Evolutionary conservation across 495 filamentous ascomycete species (phyloP).

Genomic region (Terfezia boudieri): DNA sequence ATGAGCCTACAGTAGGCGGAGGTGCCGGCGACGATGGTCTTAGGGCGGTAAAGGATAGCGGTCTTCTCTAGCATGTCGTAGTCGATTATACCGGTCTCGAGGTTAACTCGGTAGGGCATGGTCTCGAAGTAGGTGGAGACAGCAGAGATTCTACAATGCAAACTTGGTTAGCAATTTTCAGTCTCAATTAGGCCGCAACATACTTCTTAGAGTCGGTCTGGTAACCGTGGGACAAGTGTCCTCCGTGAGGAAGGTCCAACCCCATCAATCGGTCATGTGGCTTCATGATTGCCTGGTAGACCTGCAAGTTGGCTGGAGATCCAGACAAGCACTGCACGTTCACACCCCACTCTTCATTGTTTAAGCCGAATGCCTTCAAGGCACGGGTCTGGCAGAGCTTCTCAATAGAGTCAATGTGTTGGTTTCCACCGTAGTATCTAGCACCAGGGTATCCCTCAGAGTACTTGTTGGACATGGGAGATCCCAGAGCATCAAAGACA

Average conservation of each 20-base stretch:
- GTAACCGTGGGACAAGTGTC: constrained; percentile 95
- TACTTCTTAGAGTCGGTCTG: constrained; percentile 82
- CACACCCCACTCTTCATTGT: constrained; percentile 85
- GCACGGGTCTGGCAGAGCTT: constrained; percentile 88
- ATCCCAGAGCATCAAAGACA: constrained; percentile 73
- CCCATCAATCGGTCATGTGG: constrained; percentile 95
- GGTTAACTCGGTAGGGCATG: constrained; percentile 75
- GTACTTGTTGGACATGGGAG: constrained; percentile 97
- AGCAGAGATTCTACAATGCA: constrained; percentile 48
- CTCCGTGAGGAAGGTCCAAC: constrained; percentile 89
- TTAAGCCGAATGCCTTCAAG: constrained; percentile 72
- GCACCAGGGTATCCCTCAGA: constrained; percentile 96
- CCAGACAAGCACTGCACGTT: constrained; percentile 92
- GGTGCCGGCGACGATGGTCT: constrained; percentile 87
- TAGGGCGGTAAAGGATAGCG: constrained; percentile 83
- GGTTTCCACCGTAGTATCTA: constrained; percentile 96
- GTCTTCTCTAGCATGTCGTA: constrained; percentile 85
- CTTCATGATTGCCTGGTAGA: constrained; percentile 96
- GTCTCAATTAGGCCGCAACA: constrained; percentile 16
- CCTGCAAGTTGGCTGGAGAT: constrained; percentile 89
- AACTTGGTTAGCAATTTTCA: too few species aligned
- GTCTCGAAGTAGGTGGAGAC: constrained; percentile 92
- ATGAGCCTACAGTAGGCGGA: constrained; percentile 97
- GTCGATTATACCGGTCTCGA: constrained; percentile 89
- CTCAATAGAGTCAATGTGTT: constrained; percentile 95